These are phyloP conservation scores for Amylocarpus encephaloides DNA, from an alignment of 2,329 filamentous ascomycete genomes.

Conservation along the genomic window DNA sequence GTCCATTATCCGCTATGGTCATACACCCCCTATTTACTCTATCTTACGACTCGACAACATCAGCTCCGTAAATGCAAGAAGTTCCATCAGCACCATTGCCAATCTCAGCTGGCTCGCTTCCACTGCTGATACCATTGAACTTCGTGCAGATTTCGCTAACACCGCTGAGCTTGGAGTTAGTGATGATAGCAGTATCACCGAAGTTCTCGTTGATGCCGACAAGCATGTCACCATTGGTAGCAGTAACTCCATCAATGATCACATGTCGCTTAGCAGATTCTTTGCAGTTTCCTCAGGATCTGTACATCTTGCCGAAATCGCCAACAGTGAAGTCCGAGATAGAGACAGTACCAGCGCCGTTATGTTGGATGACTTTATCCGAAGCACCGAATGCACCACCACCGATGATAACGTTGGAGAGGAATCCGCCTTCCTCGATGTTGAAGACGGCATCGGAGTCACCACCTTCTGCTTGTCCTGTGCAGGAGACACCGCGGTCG, in stretches of 20 bases:
- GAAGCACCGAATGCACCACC: constrained; percentile 38
- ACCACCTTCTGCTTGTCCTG: constrained; percentile 37
- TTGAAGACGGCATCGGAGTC: constrained; percentile 32
- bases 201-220: constrained; percentile 43
- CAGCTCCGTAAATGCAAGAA: background rate
- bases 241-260: constrained; percentile 39
- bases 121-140: constrained; percentile 30
- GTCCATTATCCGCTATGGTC: too few species aligned
- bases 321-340: constrained; percentile 36
- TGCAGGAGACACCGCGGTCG: constrained; percentile 38
- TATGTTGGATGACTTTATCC: constrained; percentile 38
- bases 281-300: constrained; percentile 45
- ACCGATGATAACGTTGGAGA: constrained; percentile 34
- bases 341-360: constrained; percentile 35
- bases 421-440: constrained; percentile 29
- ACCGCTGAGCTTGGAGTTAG: constrained; percentile 32
- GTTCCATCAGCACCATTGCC: background rate
- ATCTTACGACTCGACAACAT: background rate
- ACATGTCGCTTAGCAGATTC: constrained; percentile 24
- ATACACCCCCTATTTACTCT: too few species aligned
- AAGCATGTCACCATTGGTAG: constrained; percentile 32
- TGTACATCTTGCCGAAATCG: constrained; percentile 43
- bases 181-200: constrained; percentile 40
- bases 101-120: background rate
- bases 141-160: constrained; percentile 17